A percentile compares a stretch with the other conserved stretches of the same genome.
Evolutionary conservation across 805 yeast species (phyloP).

Genomic region (Jamesozyma piceae): DNA sequence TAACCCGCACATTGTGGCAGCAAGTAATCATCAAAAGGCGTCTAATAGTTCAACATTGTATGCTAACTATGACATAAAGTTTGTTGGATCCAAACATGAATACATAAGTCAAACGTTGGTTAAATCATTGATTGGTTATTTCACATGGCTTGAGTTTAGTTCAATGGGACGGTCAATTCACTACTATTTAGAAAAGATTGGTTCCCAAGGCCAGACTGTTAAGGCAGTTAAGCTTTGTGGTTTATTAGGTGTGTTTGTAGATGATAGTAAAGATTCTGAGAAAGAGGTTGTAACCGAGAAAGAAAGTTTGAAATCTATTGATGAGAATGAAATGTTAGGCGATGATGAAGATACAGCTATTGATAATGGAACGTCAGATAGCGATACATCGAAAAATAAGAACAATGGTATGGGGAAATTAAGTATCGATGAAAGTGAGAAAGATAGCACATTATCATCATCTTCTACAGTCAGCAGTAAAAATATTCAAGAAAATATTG

Average conservation of each 20-base stretch:
- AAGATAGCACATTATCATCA: background rate
- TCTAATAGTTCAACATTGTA: slow-evolving; percentile 7
- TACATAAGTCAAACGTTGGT: slow-evolving; percentile 8
- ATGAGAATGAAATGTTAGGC: background rate
- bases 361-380: background rate
- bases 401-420: background rate
- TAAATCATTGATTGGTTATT: slow-evolving; percentile 3
- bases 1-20: slow-evolving; percentile 4
- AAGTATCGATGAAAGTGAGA: background rate
- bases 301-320: background rate
- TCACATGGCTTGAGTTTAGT: slow-evolving; percentile 8
- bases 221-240: slow-evolving; percentile 60
- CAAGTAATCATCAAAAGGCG: slow-evolving; percentile 5
- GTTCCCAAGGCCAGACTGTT: slow-evolving; percentile 33
- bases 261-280: background rate
- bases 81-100: slow-evolving; percentile 1
- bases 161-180: slow-evolving; percentile 12
- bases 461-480: background rate
- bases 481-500: background rate
- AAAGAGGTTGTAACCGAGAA: slow-evolving; percentile 1
- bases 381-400: background rate
- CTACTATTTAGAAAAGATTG: slow-evolving; percentile 27
- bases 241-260: slow-evolving; percentile 37
- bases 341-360: background rate
- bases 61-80: slow-evolving; percentile 11